Conservation (phyloP, 768 basidiomycete species). For the Leccinum imitatum region DNA sequence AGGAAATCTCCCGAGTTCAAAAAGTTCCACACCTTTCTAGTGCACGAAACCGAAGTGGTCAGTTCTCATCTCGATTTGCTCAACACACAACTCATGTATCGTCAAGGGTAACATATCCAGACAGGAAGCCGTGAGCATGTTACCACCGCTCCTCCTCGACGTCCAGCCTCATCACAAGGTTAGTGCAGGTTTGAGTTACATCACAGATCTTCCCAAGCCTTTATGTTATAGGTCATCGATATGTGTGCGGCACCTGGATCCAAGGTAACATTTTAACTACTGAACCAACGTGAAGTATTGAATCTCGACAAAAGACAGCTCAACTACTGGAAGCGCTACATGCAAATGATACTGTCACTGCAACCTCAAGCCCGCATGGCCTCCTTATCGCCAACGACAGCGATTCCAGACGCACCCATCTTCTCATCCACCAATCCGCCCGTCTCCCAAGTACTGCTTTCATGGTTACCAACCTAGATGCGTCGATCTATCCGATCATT, state of each 20-base stretch:
- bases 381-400: constrained; percentile 94
- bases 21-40: constrained; percentile 93
- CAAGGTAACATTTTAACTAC: constrained; percentile 51
- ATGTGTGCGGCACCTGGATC: constrained; percentile 99
- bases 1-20: constrained; percentile 89
- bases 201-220: background rate
- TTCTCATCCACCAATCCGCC: constrained; percentile 97
- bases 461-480: constrained; percentile 96
- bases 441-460: constrained; percentile 88
- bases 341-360: constrained; percentile 62
- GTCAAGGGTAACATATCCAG: constrained; percentile 88
- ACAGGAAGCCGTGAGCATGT: constrained; percentile 98
- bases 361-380: constrained; percentile 74
- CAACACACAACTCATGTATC: background rate
- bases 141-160: constrained; percentile 94
- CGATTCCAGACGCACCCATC: constrained; percentile 90
- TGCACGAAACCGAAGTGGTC: constrained; percentile 97
- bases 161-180: constrained; percentile 91
- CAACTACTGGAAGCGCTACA: constrained; percentile 96
- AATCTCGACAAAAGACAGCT: constrained; percentile 59
- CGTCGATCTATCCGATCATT: constrained; percentile 77
- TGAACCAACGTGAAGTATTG: background rate
- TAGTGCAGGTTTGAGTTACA: constrained; percentile 20
- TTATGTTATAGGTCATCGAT: constrained; percentile 68
- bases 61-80: constrained; percentile 29